Evolutionary conservation across 2,329 filamentous ascomycete genomes (phyloP).

Genomic region (Periglandula ipomoeae): DNA sequence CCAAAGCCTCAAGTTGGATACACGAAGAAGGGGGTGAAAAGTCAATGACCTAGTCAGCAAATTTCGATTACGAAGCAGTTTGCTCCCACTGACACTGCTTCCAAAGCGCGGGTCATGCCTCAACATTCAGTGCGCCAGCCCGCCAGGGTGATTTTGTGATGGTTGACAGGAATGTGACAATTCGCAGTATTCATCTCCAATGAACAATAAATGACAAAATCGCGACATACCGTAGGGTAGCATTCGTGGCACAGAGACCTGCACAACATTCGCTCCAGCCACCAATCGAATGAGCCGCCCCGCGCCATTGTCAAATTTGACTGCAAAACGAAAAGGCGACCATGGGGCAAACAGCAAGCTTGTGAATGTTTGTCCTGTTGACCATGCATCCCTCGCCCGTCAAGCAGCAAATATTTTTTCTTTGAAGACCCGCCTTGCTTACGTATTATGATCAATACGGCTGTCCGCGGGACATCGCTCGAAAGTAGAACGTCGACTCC

Average conservation of each 20-base stretch:
- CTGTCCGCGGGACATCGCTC: not conserved
- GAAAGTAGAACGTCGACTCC: not conserved
- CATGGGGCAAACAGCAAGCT: not conserved
- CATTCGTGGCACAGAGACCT: not conserved
- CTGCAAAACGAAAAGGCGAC: not conserved
- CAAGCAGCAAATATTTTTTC: not conserved
- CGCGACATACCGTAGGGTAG: no score
- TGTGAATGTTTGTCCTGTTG: not conserved
- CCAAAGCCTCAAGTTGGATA: no score
- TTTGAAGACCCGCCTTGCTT: not conserved
- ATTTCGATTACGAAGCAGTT: no score
- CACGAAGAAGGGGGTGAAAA: no score
- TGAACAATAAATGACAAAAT: no score
- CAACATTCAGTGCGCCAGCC: no score
- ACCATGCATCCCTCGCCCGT: not conserved
- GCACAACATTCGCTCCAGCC: not conserved
- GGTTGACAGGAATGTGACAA: no score
- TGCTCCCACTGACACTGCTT: no score
- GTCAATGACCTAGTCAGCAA: no score
- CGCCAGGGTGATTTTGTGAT: no score
- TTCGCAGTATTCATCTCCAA: no score
- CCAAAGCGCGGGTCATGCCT: no score
- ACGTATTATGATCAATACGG: not conserved
- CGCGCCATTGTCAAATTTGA: not conserved
- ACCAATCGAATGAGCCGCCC: not conserved